Conservation (phyloP, 2,329 filamentous ascomycete genomes). For the Chalara sp. region DNA sequence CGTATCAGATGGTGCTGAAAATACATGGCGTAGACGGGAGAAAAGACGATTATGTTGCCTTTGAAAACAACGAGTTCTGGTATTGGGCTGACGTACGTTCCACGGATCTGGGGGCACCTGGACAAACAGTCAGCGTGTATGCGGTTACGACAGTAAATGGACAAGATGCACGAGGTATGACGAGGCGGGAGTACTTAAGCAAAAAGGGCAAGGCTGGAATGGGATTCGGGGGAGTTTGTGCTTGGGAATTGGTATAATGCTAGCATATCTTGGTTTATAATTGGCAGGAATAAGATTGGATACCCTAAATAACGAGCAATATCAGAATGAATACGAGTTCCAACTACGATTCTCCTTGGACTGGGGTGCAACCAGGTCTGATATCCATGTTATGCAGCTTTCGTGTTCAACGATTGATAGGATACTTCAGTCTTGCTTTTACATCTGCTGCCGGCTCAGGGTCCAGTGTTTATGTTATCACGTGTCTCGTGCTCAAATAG, state of each 20-base stretch:
- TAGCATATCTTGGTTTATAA: background rate
- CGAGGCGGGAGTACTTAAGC: slow-evolving; percentile 18
- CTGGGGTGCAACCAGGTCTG: too few relatives aligned
- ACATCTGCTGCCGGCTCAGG: too few relatives aligned
- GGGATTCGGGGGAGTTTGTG: slow-evolving; percentile 22
- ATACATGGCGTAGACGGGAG: slow-evolving; percentile 60
- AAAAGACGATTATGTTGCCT: slow-evolving; percentile 60
- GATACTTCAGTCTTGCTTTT: too few relatives aligned
- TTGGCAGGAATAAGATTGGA: too few relatives aligned
- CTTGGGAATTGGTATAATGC: slow-evolving; percentile 24
- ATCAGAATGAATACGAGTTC: too few relatives aligned
- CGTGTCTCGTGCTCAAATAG: too few relatives aligned
- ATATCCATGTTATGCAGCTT: too few relatives aligned
- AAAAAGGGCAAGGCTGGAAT: slow-evolving; percentile 24
- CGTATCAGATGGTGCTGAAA: slow-evolving; percentile 63
- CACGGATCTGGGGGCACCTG: slow-evolving; percentile 58
- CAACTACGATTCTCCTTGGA: too few relatives aligned
- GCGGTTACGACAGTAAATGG: slow-evolving; percentile 46
- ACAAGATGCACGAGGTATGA: slow-evolving; percentile 24
- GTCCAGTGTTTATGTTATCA: too few relatives aligned
- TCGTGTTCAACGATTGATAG: too few relatives aligned
- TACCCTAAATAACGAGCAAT: too few relatives aligned
- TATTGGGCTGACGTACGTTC: slow-evolving; percentile 75
- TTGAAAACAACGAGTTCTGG: slow-evolving; percentile 71
- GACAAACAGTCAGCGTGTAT: slow-evolving; percentile 60